phyloP scores from a whole-genome alignment of 352 stramenopile genomes.

The Phytopythium aichiense region DNA sequence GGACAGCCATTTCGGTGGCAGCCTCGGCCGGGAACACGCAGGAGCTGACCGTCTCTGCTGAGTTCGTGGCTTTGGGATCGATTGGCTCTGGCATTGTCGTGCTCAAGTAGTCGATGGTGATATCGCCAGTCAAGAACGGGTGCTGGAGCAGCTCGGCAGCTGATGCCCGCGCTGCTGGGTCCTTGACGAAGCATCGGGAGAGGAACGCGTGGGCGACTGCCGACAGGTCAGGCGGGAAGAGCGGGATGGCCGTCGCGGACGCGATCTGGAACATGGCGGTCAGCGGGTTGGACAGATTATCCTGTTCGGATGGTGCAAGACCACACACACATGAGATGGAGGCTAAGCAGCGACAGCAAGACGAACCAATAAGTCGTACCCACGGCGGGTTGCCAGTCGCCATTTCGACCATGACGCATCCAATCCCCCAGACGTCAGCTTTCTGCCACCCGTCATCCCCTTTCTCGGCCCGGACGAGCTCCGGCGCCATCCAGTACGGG shows the following conservation, averaged over 20 bases:
- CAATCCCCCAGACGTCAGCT: slow-evolving; percentile 89
- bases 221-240: slow-evolving; percentile 41
- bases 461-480: slow-evolving; percentile 88
- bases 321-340: background rate
- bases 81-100: background rate
- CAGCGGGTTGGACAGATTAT: slow-evolving; percentile 71
- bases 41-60: background rate
- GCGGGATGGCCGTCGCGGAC: slow-evolving; percentile 45
- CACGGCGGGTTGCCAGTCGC: slow-evolving; percentile 83
- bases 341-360: background rate
- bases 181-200: slow-evolving; percentile 56
- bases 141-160: slow-evolving; percentile 82
- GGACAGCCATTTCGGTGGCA: background rate
- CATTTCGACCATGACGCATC: slow-evolving; percentile 90
- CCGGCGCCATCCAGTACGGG: slow-evolving; percentile 95
- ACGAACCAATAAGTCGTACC: slow-evolving; percentile 19
- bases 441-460: slow-evolving; percentile 77
- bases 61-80: background rate
- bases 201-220: slow-evolving; percentile 38
- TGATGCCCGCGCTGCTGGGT: slow-evolving; percentile 61
- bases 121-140: slow-evolving; percentile 27
- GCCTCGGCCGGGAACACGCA: background rate
- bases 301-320: slow-evolving; percentile 15
- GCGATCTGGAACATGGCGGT: slow-evolving; percentile 85
- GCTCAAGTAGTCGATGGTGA: background rate